A percentile compares a stretch with the other conserved stretches of the same genome.
Evolutionary conservation across 768 basidiomycete genomes (phyloP).

Genomic region (Leccinum boreale): DNA sequence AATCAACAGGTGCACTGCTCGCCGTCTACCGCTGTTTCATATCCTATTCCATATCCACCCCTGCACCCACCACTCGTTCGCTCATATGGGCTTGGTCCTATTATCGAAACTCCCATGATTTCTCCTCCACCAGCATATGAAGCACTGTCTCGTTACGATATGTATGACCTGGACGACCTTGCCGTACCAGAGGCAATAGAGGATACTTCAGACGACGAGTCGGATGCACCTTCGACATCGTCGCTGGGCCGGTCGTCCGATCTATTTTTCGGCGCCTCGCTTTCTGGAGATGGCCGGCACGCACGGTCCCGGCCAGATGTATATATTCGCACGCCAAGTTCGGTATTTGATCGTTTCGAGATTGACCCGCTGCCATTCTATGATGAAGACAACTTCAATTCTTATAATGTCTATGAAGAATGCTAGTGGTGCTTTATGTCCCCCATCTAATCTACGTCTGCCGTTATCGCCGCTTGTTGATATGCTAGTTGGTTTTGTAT

Average conservation of each 20-base stretch:
- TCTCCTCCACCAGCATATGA: constrained; percentile 39
- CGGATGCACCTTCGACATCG: constrained; percentile 64
- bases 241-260: constrained; percentile 58
- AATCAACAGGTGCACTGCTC: constrained; percentile 49
- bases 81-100: constrained; percentile 47
- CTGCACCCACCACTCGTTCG: constrained; percentile 56
- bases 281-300: constrained; percentile 49
- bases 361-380: constrained; percentile 72
- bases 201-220: constrained; percentile 83
- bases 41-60: constrained; percentile 67
- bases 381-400: constrained; percentile 42
- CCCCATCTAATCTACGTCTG: constrained; percentile 27
- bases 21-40: constrained; percentile 46
- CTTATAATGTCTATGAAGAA: constrained; percentile 58
- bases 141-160: constrained; percentile 60
- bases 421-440: constrained; percentile 45
- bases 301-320: constrained; percentile 52
- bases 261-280: constrained; percentile 47
- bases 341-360: constrained; percentile 63
- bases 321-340: constrained; percentile 56
- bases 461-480: constrained; percentile 21
- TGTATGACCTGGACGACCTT: constrained; percentile 64
- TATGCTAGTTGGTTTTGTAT: constrained; percentile 32
- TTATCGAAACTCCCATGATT: constrained; percentile 41
- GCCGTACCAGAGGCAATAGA: constrained; percentile 79